Percentiles rank a stretch among this genome's conserved stretches.
Evolutionary conservation across 441 rosid species (phyloP).

Genomic region (Eutrema salsugineum): DNA sequence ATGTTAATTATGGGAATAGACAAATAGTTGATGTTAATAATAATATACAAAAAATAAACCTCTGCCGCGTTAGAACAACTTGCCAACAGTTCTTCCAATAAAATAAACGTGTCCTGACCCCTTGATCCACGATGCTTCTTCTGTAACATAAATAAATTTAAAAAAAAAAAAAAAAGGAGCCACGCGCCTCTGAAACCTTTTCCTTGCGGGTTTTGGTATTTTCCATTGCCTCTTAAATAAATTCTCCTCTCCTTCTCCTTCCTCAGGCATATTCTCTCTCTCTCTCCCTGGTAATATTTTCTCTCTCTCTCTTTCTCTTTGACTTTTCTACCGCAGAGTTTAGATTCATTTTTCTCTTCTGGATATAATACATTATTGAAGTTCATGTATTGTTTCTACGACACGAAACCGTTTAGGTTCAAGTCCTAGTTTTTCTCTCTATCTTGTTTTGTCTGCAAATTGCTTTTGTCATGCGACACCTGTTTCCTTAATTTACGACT

Average conservation of each 20-base stretch:
- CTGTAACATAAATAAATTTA: not conserved
- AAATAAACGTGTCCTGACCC: slow-evolving; percentile 11
- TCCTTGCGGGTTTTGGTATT: not conserved
- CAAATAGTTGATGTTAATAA: not conserved
- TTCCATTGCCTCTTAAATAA: not conserved
- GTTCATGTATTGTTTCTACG: not conserved
- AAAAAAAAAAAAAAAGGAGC: not conserved
- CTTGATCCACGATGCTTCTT: slow-evolving; percentile 10
- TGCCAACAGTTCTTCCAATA: slow-evolving; percentile 1
- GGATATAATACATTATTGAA: not conserved
- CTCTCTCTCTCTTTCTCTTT: slow-evolving; percentile 1
- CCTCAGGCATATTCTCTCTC: slow-evolving; percentile 18
- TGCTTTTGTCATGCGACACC: not conserved
- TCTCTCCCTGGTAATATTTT: slow-evolving; percentile 19
- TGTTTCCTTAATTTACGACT: not conserved
- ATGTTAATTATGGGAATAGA: not conserved
- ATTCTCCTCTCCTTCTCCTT: not conserved
- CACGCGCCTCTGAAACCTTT: slow-evolving; percentile 4
- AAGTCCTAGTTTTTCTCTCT: not conserved
- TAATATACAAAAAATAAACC: slow-evolving; percentile 5
- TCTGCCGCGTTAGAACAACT: slow-evolving; percentile 31
- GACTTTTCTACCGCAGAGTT: not conserved
- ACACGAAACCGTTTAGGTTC: not conserved
- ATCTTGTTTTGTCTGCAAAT: not conserved
- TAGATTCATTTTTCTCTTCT: not conserved